Evolutionary conservation across 1,139 yeast genomes (phyloP), one percentile per base, ranked within the genome.

Genomic region (Casaregolazyma lundiana): DNA sequence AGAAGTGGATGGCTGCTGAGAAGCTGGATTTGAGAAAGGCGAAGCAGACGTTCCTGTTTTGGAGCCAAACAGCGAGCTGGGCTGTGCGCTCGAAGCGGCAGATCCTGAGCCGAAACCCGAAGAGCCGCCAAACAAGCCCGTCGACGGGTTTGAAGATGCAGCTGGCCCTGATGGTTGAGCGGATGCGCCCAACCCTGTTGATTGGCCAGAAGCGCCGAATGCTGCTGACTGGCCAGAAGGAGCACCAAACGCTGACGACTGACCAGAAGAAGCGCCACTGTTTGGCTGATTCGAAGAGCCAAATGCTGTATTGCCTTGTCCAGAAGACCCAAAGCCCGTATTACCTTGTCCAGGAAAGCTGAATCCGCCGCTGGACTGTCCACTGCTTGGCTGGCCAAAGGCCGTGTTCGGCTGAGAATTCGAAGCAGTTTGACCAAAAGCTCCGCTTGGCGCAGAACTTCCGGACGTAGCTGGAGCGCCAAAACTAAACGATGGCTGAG

Each of bases 81-180:
- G 6, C 26, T 18, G 13, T 11, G 19, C 8, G 9, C 11, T n/a
- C 18, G 52, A 16, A 30, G 43, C 15, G 20, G 20, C 30, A 29
- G 43, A 13, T n/a, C 41, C 41, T 26, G 30, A 22, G 24, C 21
- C 39, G n/a, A n/a, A n/a, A 17, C 26, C 24, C 18, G 36, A 13
- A 16, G 36, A 40, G 20, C 37, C 24, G 13, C 22, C 22, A n/a
- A 19, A 19, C 11, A n/a, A 19, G 35, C 22, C 19, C 9, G 35
- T 9, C 6, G 45, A n/a, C 4, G 16, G 19, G 29, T 26, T 43
- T 29, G 24, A 30, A 15, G 20, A 18, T 17, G 40, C 20, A 37
- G 40, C 40, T 17, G n/a, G n/a, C n/a, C n/a, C n/a, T n/a, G n/a
- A n/a, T n/a, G n/a, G n/a, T n/a, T n/a, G n/a, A n/a, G n/a, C n/a